Base-by-base conservation (phyloP, 441 rosid genomes). In the Manihot esculenta region DNA sequence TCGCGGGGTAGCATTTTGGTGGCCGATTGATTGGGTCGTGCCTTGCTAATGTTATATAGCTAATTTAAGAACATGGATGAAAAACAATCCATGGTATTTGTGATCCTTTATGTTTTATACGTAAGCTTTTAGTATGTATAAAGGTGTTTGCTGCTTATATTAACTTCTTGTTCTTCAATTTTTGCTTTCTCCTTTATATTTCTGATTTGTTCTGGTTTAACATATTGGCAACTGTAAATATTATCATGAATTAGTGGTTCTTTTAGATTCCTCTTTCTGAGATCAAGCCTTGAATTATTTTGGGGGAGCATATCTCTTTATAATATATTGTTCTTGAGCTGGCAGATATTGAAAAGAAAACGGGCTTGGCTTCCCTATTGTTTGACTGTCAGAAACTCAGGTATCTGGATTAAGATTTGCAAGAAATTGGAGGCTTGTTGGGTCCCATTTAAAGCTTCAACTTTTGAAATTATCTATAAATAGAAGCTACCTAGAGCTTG, bases 61-160 rank as follows among this genome's bases (percentile, higher is more conserved):
- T 84, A 85, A 80, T 81, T 78, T 65, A 72, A 76, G 83, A 70
- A 62, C 79, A 59, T 77, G 82, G 81, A 77, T 82, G 74, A 72
- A 72, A 74, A 70, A 69, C 18, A 58, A 75, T 80, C 84, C 74
- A 56, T 71, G 74, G 21, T 75, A 64, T 50, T n/a, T 71, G 73
- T 77, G 44, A 30, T 80, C 78, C 9, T 69, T 70, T 70, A 72
- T 74, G 73, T 78, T 69, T 57, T 56, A 62, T 70, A 78, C 74
- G 55, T 69, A 74, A 67, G 70, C 42, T 64, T 73, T 58, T 45
- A 21, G 72, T 70, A 81, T 84, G 77, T 74, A 69, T 74, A 76
- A 72, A 76, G 78, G 65, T 74, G 77, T 64, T 77, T 74, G 80
- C 65, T 74, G 80, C 65, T 76, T 74, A 60, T 67, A 56, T 48